A percentile compares a stretch with the other conserved stretches of the same genome.
phyloP scores from a whole-genome alignment of 2,329 filamentous ascomycete genomes.

The Neodidymelliopsis sp. region DNA sequence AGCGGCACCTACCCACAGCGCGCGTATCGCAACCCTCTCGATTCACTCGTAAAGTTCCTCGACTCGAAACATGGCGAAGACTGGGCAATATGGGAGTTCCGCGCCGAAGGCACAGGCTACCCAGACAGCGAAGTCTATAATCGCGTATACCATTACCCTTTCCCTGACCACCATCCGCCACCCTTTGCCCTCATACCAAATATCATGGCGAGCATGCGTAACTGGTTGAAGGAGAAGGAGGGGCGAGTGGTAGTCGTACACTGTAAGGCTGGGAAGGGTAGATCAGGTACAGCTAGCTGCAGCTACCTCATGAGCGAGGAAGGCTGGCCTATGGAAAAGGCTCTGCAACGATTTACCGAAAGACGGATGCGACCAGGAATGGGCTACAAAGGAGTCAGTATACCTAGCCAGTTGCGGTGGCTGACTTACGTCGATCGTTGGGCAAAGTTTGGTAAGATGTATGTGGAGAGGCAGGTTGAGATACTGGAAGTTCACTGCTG shows the following conservation, averaged over 20 bases:
- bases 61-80: conserved; percentile 78
- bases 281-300: conserved; percentile 86
- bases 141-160: conserved; percentile 89
- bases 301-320: conserved; percentile 91
- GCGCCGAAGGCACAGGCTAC: conserved; percentile 95
- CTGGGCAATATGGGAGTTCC: conserved; percentile 98
- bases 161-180: conserved; percentile 96
- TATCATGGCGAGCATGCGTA: conserved; percentile 91
- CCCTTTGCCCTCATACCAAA: conserved; percentile 88
- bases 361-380: conserved; percentile 89
- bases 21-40: conserved; percentile 92
- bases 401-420: conserved; percentile 90
- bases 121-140: conserved; percentile 88
- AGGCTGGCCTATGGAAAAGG: conserved; percentile 70
- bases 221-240: conserved; percentile 70
- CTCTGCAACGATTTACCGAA: conserved; percentile 75
- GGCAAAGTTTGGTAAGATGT: conserved; percentile 77
- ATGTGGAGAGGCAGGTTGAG: conserved; percentile 83
- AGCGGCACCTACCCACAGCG: conserved; percentile 87
- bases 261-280: conserved; percentile 95
- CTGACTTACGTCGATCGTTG: conserved; percentile 88
- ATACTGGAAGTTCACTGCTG: conserved; percentile 89
- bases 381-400: conserved; percentile 81
- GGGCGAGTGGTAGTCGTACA: conserved; percentile 86
- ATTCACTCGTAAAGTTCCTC: conserved; percentile 85